Evolutionary conservation across 345 rosid genomes (phyloP).

Genomic region (Eucalyptus viminalis): DNA sequence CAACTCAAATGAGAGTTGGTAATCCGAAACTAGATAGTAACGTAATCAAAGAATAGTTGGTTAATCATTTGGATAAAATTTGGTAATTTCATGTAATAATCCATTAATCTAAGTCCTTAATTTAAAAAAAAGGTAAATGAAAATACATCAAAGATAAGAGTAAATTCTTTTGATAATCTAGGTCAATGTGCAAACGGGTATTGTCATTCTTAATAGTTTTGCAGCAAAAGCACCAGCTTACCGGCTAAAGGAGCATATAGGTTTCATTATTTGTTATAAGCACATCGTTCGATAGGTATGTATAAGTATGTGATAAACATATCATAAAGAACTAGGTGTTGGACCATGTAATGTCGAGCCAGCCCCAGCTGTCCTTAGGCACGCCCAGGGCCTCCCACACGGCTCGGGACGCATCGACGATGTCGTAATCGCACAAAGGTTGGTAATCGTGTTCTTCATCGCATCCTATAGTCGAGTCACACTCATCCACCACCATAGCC

Average conservation of each 20-base stretch:
- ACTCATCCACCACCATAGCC: neutral
- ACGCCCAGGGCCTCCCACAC: neutral
- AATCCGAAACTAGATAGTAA: neutral
- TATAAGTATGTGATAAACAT: fast-evolving
- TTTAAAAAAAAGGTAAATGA: no score
- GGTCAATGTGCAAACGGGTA: neutral
- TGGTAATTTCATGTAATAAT: neutral
- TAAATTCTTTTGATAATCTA: neutral
- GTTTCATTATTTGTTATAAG: no score
- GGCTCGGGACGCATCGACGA: neutral
- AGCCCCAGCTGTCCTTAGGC: neutral
- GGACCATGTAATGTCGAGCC: neutral
- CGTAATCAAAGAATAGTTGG: neutral
- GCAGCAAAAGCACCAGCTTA: neutral
- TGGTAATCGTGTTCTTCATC: neutral
- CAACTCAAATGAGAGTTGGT: neutral
- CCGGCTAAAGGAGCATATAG: fast-evolving
- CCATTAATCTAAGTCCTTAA: no score
- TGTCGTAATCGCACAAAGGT: neutral
- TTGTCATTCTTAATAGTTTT: neutral
- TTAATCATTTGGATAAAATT: neutral
- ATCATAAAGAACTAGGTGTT: neutral
- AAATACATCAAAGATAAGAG: neutral
- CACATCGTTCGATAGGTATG: fast-evolving
- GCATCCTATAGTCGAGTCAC: neutral